A percentile compares a stretch with the other conserved stretches of the same genome.
These are phyloP conservation scores for Solanum chiquidenum DNA, from an alignment of 257 asterid genomes.

Conservation along the genomic window DNA sequence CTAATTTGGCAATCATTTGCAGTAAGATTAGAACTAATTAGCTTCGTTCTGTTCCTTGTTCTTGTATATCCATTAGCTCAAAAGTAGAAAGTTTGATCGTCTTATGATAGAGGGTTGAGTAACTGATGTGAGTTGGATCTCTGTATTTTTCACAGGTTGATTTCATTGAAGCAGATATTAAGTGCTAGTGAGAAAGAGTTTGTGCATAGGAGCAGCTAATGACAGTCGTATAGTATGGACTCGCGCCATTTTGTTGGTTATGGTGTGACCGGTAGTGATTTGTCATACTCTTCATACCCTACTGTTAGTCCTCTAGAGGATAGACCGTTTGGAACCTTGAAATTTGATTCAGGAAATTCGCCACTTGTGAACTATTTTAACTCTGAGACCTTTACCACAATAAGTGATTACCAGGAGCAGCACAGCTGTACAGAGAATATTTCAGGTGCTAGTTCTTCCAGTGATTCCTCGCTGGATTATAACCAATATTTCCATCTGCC, in stretches of 20 bases:
- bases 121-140: not conserved
- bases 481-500: constrained; percentile 28
- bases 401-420: constrained; percentile 41
- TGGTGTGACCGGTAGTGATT: constrained; percentile 13
- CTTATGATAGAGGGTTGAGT: not conserved
- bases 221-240: constrained; percentile 21
- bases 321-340: constrained; percentile 29
- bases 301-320: constrained; percentile 35
- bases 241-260: constrained; percentile 11
- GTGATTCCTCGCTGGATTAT: constrained; percentile 48
- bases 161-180: not conserved
- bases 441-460: constrained; percentile 45
- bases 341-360: constrained; percentile 42
- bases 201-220: constrained; percentile 1
- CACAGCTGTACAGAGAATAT: constrained; percentile 38
- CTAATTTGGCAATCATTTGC: not conserved
- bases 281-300: constrained; percentile 26
- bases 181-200: not conserved
- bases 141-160: not conserved
- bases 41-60: not conserved
- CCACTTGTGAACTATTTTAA: constrained; percentile 50
- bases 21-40: not conserved
- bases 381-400: constrained; percentile 18
- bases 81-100: not conserved
- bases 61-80: not conserved